A percentile compares a stretch with the other conserved stretches of the same genome.
phyloP scores from a whole-genome alignment of 805 yeast species.

The Teunomyces tritomae region DNA sequence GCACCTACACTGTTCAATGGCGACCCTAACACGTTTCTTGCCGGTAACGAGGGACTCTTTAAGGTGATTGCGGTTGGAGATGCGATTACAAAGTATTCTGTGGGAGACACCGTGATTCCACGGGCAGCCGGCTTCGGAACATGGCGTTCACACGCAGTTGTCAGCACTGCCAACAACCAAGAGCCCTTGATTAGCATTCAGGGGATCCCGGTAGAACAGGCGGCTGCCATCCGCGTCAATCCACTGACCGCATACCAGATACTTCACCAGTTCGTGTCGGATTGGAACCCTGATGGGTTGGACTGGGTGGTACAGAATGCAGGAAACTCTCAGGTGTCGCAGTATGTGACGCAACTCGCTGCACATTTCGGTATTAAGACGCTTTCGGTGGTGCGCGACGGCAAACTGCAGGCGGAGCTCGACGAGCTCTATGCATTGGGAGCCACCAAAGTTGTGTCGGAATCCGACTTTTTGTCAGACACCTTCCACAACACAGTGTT shows the following conservation, averaged over 20 bases:
- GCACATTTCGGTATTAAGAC: slow-evolving; percentile 22
- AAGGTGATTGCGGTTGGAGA: slow-evolving; percentile 15
- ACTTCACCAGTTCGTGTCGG: slow-evolving; percentile 16
- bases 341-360: slow-evolving; percentile 30
- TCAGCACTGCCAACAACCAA: slow-evolving; percentile 5
- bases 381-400: slow-evolving; percentile 27
- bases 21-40: slow-evolving; percentile 11
- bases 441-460: slow-evolving; percentile 31
- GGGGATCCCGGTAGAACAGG: slow-evolving; percentile 14
- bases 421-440: slow-evolving; percentile 25
- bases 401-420: slow-evolving; percentile 19
- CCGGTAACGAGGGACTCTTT: slow-evolving; percentile 23
- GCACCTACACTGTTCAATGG: slow-evolving; percentile 44
- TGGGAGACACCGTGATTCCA: slow-evolving; percentile 20
- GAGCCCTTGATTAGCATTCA: slow-evolving; percentile 5
- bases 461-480: slow-evolving; percentile 20
- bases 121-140: slow-evolving; percentile 19
- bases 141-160: slow-evolving; percentile 23
- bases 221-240: slow-evolving; percentile 20
- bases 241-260: slow-evolving; percentile 22
- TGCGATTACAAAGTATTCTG: slow-evolving; percentile 9
- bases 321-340: slow-evolving; percentile 34
- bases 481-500: slow-evolving; percentile 13
- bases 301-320: slow-evolving; percentile 36
- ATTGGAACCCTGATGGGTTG: slow-evolving; percentile 16